Base-by-base conservation (phyloP, 108 stramenopile genomes). In the Epipyxis sp. region DNA sequence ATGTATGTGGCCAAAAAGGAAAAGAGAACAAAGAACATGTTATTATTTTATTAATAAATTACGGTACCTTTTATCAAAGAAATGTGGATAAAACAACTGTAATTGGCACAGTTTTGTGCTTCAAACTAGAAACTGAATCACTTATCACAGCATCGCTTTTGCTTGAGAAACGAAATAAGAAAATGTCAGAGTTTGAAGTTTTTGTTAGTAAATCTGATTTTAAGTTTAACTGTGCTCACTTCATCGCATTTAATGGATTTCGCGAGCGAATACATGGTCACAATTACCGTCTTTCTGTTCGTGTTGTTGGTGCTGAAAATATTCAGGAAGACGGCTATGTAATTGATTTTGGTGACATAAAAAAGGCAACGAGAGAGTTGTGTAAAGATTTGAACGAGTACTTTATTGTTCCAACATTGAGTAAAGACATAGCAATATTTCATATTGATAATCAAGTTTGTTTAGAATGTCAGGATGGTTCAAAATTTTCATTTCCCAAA, bases 141-240 rank as follows among this genome's bases (percentile, higher is more conserved):
- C n/a, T n/a, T n/a, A n/a, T n/a, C n/a, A n/a, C n/a, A n/a, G n/a
- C n/a, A n/a, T n/a, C n/a, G n/a, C n/a, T n/a, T n/a, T n/a, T n/a
- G n/a, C n/a, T n/a, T n/a, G n/a, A n/a, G n/a, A n/a, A n/a, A n/a
- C n/a, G n/a, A n/a, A 57, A 25, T 57, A 20, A 57, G 16, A 57
- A 57, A 57, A 74, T 74, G 71, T 37, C 46, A 42, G 32, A 74
- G 35, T 91, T 91, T 78, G 90, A 92, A 83, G 90, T 94, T 0
- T 82, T 77, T 68, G 90, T 93, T 43, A 83, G 85, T 32, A 94
- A 93, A 81, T 91, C 94, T 46, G 90, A 91, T 54, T 95, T 97
- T 88, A 97, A 97, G 85, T 97, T 97, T 89, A 92, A 94, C 87
- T 94, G 93, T 25, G 92, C 96, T 27, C 96, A 97, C 79, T 97